phyloP scores from a whole-genome alignment of 176 grass and related monocot species.

The Carex littledalei region DNA sequence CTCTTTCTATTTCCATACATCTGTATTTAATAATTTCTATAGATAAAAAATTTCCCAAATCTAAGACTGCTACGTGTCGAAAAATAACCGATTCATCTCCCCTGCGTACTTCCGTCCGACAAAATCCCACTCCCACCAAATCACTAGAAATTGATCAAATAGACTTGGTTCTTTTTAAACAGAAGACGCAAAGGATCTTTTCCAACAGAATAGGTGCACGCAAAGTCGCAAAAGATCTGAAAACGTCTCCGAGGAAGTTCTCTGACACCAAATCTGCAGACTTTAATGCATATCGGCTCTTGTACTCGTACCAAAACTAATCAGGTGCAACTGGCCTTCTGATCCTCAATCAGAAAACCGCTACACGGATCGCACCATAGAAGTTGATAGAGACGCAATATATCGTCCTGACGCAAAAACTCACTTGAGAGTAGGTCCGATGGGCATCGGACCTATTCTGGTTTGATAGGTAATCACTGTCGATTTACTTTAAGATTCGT shows the following conservation, averaged over 20 bases:
- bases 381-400: not conserved
- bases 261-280: not conserved
- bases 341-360: not conserved
- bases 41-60: too few relatives aligned
- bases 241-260: not conserved
- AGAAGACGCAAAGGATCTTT: not conserved
- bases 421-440: too few relatives aligned
- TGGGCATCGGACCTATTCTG: too few relatives aligned
- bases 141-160: not conserved
- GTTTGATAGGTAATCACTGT: too few relatives aligned
- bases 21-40: too few relatives aligned
- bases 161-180: not conserved
- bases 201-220: not conserved
- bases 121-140: not conserved
- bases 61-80: not conserved
- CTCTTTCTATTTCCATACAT: too few relatives aligned
- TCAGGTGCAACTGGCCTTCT: not conserved
- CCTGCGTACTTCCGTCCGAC: not conserved
- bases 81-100: not conserved
- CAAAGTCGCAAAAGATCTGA: conserved; percentile 6
- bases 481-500: too few relatives aligned
- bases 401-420: not conserved
- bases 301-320: too few relatives aligned
- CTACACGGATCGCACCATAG: not conserved
- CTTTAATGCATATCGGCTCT: not conserved